Evolutionary conservation across 768 basidiomycete genomes (phyloP).

Genomic region (Mycena belliarum): DNA sequence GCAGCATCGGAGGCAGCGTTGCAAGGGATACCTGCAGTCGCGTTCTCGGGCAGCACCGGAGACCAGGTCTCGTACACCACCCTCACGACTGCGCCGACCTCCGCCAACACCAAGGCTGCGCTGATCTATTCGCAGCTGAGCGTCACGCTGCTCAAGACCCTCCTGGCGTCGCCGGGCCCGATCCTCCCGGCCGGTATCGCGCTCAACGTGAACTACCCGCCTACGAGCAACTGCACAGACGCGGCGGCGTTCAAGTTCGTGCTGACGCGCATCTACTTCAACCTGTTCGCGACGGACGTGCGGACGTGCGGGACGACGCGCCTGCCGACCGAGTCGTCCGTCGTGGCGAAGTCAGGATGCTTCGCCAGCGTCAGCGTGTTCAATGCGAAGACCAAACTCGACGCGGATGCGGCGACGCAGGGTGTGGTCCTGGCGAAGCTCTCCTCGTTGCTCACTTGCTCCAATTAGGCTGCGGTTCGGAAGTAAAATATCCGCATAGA

Average conservation of each 20-base stretch:
- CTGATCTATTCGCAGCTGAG: constrained; percentile 45
- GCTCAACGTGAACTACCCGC: constrained; percentile 51
- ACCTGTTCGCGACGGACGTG: constrained; percentile 39
- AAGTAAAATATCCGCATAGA: too few species aligned
- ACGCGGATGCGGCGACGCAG: constrained; percentile 44
- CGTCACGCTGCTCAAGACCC: constrained; percentile 38
- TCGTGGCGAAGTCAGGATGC: constrained; percentile 35
- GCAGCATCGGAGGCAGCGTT: constrained; percentile 50
- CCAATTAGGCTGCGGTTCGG: constrained; percentile 20
- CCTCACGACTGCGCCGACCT: constrained; percentile 36
- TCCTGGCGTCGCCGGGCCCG: constrained; percentile 32
- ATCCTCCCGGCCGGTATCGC: constrained; percentile 42
- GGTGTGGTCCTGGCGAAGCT: constrained; percentile 38
- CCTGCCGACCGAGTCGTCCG: constrained; percentile 44
- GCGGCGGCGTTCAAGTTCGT: constrained; percentile 43
- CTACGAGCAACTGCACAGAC: constrained; percentile 37
- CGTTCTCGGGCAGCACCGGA: constrained; percentile 25
- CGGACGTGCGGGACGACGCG: constrained; percentile 43
- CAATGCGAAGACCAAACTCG: constrained; percentile 42
- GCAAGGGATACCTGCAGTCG: constrained; percentile 37
- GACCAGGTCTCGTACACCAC: constrained; percentile 49
- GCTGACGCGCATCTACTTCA: constrained; percentile 39
- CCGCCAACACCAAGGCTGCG: constrained; percentile 38
- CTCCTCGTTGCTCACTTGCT: constrained; percentile 33
- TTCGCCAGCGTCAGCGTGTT: constrained; percentile 50